These are phyloP conservation scores for Glebionis coronaria DNA, from an alignment of 129 eudicot genomes.

Conservation along the genomic window DNA sequence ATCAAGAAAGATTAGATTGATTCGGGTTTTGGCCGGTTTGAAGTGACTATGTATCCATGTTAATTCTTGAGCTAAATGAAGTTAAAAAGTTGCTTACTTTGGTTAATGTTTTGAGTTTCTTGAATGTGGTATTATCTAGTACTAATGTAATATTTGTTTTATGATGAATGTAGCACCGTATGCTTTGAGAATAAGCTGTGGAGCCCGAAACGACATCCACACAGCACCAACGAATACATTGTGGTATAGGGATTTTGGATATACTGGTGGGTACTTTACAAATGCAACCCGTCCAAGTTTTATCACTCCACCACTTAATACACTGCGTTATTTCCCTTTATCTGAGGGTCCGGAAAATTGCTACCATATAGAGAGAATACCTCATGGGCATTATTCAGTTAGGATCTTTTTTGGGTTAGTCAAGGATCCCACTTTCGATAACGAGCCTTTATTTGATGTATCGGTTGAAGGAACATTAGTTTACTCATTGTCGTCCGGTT, in stretches of 20 bases:
- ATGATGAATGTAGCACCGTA: conserved; percentile 63
- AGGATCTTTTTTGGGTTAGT: conserved; percentile 76
- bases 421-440: conserved; percentile 76
- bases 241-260: conserved; percentile 89
- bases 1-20: neutral
- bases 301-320: conserved; percentile 59
- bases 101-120: neutral
- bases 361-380: conserved; percentile 66
- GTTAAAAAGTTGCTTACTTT: neutral
- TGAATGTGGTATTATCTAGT: neutral
- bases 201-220: conserved; percentile 72
- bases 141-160: neutral
- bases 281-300: conserved; percentile 78
- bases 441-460: conserved; percentile 83
- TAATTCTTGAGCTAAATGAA: neutral
- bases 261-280: conserved; percentile 80
- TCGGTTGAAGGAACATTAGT: conserved; percentile 84
- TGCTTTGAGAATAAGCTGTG: conserved; percentile 85
- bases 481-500: conserved; percentile 74
- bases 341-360: conserved; percentile 96
- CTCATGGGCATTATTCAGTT: conserved; percentile 69
- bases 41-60: conserved; percentile 4
- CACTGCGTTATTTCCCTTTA: conserved; percentile 82
- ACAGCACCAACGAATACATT: conserved; percentile 67
- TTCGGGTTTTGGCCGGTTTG: neutral